phyloP scores from a whole-genome alignment of 768 basidiomycete genomes.

The Mycena latifolia region DNA sequence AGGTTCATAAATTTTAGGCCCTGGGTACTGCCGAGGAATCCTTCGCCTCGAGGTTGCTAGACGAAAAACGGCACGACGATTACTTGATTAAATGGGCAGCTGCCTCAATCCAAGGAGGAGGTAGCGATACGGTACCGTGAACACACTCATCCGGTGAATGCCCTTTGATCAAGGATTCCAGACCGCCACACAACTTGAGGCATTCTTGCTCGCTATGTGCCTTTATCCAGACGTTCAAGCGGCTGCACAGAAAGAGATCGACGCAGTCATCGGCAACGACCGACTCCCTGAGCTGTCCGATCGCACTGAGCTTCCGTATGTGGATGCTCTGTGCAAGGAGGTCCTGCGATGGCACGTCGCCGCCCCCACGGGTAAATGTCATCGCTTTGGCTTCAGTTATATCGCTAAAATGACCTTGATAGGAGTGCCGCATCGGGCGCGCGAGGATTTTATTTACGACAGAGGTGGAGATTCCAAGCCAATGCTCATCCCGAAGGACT shows the following conservation, averaged over 20 bases:
- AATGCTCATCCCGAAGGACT: conserved; percentile 16
- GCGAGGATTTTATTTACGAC: conserved; percentile 15
- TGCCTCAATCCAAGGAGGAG: conserved; percentile 17
- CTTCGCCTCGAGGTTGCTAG: conserved; percentile 12
- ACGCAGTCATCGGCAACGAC: conserved; percentile 45
- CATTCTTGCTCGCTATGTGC: conserved; percentile 37
- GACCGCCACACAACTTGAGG: conserved; percentile 12
- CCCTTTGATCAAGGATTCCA: neutral
- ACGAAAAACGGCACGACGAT: conserved; percentile 7
- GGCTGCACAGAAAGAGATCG: conserved; percentile 51
- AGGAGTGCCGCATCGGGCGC: conserved; percentile 11
- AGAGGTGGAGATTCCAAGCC: neutral
- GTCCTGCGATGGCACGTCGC: conserved; percentile 33
- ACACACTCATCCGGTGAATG: neutral
- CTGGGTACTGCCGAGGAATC: conserved; percentile 10
- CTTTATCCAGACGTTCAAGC: conserved; percentile 47
- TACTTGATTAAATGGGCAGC: conserved; percentile 29
- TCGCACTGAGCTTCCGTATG: conserved; percentile 32
- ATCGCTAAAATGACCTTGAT: neutral
- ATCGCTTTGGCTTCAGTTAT: neutral
- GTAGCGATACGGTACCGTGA: conserved; percentile 22
- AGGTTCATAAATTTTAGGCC: conserved; percentile 15
- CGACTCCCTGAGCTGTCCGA: conserved; percentile 39
- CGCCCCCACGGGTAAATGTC: conserved; percentile 30
- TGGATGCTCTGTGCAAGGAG: conserved; percentile 40